A percentile compares a stretch with the other conserved stretches of the same genome.
phyloP scores from a whole-genome alignment of 257 asterid genomes.

The Anisodus tanguticus region DNA sequence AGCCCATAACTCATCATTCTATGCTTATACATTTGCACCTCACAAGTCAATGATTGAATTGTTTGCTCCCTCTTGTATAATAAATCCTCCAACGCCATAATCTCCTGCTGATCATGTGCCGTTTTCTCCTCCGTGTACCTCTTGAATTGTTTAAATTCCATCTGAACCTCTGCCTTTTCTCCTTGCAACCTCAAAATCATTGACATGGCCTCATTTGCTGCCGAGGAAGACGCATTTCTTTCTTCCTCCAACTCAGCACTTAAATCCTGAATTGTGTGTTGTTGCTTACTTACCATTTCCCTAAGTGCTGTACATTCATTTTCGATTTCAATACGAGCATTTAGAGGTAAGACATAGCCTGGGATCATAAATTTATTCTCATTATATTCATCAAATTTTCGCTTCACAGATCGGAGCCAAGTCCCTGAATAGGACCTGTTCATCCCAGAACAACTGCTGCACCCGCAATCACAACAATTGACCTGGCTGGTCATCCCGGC shows the following conservation, averaged over 20 bases:
- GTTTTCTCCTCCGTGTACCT: slow-evolving; percentile 87
- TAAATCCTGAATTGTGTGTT: slow-evolving; percentile 71
- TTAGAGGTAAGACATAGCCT: slow-evolving; percentile 57
- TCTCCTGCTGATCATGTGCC: slow-evolving; percentile 90
- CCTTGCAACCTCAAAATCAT: slow-evolving; percentile 96
- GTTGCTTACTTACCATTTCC: slow-evolving; percentile 82
- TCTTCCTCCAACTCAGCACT: slow-evolving; percentile 87
- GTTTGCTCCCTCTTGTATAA: slow-evolving; percentile 88
- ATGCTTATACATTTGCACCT: slow-evolving; percentile 81
- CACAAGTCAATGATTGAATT: slow-evolving; percentile 79
- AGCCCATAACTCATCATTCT: slow-evolving; percentile 95
- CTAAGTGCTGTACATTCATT: slow-evolving; percentile 83
- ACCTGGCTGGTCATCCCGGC: slow-evolving; percentile 46
- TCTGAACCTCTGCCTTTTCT: slow-evolving; percentile 95
- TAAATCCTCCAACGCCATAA: slow-evolving; percentile 71
- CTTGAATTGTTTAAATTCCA: slow-evolving; percentile 93
- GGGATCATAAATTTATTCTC: slow-evolving; percentile 52
- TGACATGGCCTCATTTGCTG: slow-evolving; percentile 95
- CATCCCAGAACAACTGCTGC: slow-evolving; percentile 56
- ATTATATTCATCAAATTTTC: slow-evolving; percentile 62
- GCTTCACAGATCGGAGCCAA: slow-evolving; percentile 66
- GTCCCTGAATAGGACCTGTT: slow-evolving; percentile 63
- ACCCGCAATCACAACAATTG: slow-evolving; percentile 82
- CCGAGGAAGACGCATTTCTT: slow-evolving; percentile 91
- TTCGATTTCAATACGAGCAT: slow-evolving; percentile 81